Evolutionary conservation across 768 basidiomycete species (phyloP).

Genomic region (Boletus rubroflammeus): DNA sequence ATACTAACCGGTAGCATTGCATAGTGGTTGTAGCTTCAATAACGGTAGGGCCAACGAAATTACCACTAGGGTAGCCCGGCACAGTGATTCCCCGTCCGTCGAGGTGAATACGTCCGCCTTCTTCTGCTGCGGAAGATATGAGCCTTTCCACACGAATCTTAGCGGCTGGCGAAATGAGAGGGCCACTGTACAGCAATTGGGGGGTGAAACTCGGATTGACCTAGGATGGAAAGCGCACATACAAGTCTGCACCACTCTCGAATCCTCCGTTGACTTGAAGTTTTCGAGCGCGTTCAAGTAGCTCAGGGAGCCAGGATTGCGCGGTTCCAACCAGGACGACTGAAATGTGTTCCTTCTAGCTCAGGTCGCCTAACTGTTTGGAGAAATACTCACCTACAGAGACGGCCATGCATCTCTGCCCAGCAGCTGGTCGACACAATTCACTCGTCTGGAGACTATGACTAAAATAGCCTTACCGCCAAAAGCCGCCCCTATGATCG

Average conservation of each 20-base stretch:
- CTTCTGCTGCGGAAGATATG: constrained; percentile 67
- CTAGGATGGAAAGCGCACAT: constrained; percentile 11
- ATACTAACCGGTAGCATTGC: constrained; percentile 78
- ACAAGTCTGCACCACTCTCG: constrained; percentile 82
- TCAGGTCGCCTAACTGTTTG: not conserved
- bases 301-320: constrained; percentile 79
- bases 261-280: constrained; percentile 90
- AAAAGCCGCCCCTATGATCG: constrained; percentile 90
- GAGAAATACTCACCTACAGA: constrained; percentile 65
- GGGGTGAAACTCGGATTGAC: not conserved
- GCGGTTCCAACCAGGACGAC: constrained; percentile 81
- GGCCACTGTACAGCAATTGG: constrained; percentile 46
- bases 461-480: constrained; percentile 52
- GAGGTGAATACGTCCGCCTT: constrained; percentile 83
- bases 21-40: constrained; percentile 79
- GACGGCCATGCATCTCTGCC: constrained; percentile 96
- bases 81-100: constrained; percentile 77
- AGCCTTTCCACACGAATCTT: constrained; percentile 73
- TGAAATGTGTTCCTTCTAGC: constrained; percentile 20
- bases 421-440: constrained; percentile 61
- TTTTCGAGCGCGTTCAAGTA: constrained; percentile 74
- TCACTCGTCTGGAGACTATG: constrained; percentile 19
- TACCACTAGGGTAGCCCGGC: constrained; percentile 76
- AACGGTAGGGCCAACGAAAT: constrained; percentile 93
- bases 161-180: constrained; percentile 78